phyloP scores from a whole-genome alignment of 768 basidiomycete species.

The Sporobolomyces pararoseus region DNA sequence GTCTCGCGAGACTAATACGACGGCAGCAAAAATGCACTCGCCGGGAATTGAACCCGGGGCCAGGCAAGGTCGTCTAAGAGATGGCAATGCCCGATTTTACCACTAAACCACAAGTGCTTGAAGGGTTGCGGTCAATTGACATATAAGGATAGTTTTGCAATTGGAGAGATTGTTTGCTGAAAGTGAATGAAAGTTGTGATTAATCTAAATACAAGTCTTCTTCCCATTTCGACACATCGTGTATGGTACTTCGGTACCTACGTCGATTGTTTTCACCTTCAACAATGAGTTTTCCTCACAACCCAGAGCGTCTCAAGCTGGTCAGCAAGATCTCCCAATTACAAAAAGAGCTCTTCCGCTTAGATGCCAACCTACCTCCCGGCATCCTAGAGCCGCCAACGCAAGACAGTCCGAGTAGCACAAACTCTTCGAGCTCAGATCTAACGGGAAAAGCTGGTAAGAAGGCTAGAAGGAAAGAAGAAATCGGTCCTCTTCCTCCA shows the following conservation, averaged over 20 bases:
- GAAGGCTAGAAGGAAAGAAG: not conserved
- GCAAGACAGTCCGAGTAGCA: not conserved
- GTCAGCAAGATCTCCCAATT: conserved; percentile 25
- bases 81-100: conserved; percentile 24
- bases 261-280: not conserved
- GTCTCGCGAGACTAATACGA: not conserved
- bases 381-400: not conserved
- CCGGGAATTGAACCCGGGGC: conserved; percentile 24
- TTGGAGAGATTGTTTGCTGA: too few species aligned
- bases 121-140: too few species aligned
- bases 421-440: not conserved
- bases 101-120: conserved; percentile 23
- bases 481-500: conserved; percentile 24
- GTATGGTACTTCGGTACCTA: conserved; percentile 21
- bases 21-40: conserved; percentile 11
- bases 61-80: conserved; percentile 6
- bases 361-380: conserved; percentile 5
- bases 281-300: conserved; percentile 7
- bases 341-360: conserved; percentile 14
- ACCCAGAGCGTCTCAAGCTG: conserved; percentile 8
- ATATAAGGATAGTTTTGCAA: too few species aligned
- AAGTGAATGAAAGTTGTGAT: too few species aligned
- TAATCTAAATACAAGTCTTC: too few species aligned
- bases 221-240: too few species aligned
- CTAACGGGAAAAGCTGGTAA: too few species aligned